A percentile compares a stretch with the other conserved stretches of the same genome.
These are phyloP conservation scores for Euphrasia arctica DNA, from an alignment of 305 asterid species.

Conservation along the genomic window DNA sequence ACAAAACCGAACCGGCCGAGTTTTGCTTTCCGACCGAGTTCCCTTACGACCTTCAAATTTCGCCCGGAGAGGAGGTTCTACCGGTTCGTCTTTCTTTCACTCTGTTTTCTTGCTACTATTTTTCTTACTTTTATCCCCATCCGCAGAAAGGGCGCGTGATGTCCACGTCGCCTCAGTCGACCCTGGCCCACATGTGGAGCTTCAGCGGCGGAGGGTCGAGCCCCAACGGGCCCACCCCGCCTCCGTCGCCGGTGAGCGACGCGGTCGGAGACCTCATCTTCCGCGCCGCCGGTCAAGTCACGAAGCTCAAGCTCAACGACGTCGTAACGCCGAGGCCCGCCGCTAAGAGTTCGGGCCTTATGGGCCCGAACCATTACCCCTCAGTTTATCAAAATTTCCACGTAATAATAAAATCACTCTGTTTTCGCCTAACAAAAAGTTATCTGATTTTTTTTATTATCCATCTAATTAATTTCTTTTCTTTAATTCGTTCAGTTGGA, in stretches of 20 bases:
- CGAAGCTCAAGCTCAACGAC: constrained; percentile 44
- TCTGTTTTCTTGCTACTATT: background rate
- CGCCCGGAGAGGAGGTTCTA: constrained; percentile 39
- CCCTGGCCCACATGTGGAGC: constrained; percentile 34
- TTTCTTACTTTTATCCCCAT: background rate
- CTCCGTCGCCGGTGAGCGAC: constrained; percentile 24
- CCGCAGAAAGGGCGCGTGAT: constrained; percentile 39
- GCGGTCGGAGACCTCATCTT: constrained; percentile 53
- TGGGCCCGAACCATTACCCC: constrained; percentile 21
- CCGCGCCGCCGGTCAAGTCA: constrained; percentile 57
- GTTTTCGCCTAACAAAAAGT: background rate
- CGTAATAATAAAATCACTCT: constrained; percentile 16
- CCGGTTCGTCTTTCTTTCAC: background rate
- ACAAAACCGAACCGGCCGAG: constrained; percentile 26
- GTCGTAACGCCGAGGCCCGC: constrained; percentile 15
- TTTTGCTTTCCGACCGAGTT: constrained; percentile 47
- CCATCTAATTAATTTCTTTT: background rate
- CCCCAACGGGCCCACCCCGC: constrained; percentile 36
- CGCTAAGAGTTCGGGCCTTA: constrained; percentile 9
- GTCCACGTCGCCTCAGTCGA: constrained; percentile 66
- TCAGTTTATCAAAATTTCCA: constrained; percentile 26
- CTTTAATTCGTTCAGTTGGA: constrained; percentile 21
- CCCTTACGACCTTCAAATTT: constrained; percentile 34
- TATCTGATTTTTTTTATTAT: background rate
- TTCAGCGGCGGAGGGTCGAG: constrained; percentile 41